Conservation (phyloP, 1,284 basidiomycete species). For the Anthracocystis panici-leucophaei region DNA sequence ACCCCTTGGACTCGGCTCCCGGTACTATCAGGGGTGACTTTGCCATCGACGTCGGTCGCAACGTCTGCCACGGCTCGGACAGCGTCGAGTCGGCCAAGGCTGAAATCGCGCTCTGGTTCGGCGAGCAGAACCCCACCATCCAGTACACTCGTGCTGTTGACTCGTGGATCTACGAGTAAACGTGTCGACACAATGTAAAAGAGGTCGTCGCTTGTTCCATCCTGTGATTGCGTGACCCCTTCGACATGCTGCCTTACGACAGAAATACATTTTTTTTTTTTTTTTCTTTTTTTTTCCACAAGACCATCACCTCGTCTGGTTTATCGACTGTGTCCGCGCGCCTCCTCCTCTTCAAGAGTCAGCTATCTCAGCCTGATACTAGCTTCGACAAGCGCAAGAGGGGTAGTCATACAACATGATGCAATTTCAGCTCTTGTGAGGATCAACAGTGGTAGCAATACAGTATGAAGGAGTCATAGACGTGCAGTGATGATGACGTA, state of each 20-base stretch:
- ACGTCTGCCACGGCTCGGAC: conserved; percentile 82
- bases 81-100: conserved; percentile 67
- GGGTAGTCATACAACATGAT: too few species aligned
- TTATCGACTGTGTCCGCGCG: too few species aligned
- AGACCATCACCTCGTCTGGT: too few species aligned
- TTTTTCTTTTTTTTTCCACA: too few species aligned
- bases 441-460: too few species aligned
- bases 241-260: too few species aligned
- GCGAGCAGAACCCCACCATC: conserved; percentile 66
- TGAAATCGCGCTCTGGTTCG: conserved; percentile 70
- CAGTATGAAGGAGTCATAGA: too few species aligned
- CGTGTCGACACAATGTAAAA: neutral
- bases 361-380: too few species aligned
- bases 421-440: too few species aligned
- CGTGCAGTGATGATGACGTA: neutral
- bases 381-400: too few species aligned
- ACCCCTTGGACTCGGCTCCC: conserved; percentile 89
- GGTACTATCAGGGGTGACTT: conserved; percentile 64
- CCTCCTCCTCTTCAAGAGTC: too few species aligned
- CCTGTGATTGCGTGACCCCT: neutral
- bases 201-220: neutral
- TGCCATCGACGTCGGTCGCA: conserved; percentile 84
- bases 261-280: too few species aligned
- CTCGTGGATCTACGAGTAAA: conserved; percentile 68
- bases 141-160: conserved; percentile 63